These are phyloP conservation scores for Acer yangbiense DNA, from an alignment of 345 rosid species.

Conservation along the genomic window DNA sequence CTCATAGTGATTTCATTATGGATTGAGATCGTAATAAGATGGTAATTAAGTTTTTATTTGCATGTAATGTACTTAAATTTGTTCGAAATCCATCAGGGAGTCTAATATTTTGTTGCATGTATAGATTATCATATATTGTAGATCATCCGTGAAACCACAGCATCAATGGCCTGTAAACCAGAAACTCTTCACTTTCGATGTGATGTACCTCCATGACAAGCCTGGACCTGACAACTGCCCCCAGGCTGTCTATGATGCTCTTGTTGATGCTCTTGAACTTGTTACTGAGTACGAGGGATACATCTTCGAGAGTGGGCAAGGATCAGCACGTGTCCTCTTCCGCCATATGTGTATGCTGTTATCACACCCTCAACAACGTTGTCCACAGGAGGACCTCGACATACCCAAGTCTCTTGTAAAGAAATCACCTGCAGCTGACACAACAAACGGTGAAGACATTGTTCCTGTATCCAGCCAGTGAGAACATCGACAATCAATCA, in stretches of 20 bases:
- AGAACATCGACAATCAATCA: conserved; percentile 12
- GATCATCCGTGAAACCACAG: conserved; percentile 73
- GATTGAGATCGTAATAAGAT: not conserved
- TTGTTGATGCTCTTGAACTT: conserved; percentile 76
- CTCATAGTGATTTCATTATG: conserved; percentile 1
- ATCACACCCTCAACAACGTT: conserved; percentile 87
- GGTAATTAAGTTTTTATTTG: not conserved
- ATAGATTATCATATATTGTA: conserved; percentile 78
- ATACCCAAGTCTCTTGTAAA: conserved; percentile 74
- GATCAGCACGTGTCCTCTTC: conserved; percentile 60
- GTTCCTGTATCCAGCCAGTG: conserved; percentile 54
- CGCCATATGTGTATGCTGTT: conserved; percentile 68
- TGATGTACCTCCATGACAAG: conserved; percentile 89
- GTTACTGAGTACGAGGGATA: conserved; percentile 86
- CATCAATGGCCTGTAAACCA: conserved; percentile 75
- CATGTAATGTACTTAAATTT: not conserved
- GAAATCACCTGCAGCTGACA: conserved; percentile 54
- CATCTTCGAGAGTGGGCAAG: conserved; percentile 82
- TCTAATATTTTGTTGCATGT: conserved; percentile 16
- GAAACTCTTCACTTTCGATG: conserved; percentile 85
- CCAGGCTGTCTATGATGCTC: conserved; percentile 77
- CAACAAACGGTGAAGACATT: conserved; percentile 48
- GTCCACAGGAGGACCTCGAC: conserved; percentile 71
- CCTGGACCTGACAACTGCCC: conserved; percentile 92
- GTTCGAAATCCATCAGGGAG: not conserved